phyloP scores from a whole-genome alignment of 176 grass and related monocot species.

The Otatea glauca region DNA sequence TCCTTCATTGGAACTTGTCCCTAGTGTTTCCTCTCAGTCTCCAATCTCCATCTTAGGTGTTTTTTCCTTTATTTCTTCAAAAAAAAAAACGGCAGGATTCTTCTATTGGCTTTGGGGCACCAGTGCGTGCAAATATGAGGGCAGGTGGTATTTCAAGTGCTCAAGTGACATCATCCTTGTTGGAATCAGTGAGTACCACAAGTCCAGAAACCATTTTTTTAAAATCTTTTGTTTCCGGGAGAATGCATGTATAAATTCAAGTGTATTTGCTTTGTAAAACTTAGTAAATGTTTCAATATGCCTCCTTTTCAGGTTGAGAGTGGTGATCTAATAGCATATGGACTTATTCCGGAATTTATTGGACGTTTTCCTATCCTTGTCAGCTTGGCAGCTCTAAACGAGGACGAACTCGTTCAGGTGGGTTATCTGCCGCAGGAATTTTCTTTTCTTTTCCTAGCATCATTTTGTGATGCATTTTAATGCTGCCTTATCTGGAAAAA shows the following conservation, averaged over 20 bases:
- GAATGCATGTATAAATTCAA: not conserved
- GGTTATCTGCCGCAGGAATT: not conserved
- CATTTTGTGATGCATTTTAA: slow-evolving; percentile 14
- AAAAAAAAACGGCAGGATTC: slow-evolving; percentile 85
- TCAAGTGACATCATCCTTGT: slow-evolving; percentile 82
- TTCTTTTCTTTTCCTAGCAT: not conserved
- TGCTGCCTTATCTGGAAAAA: slow-evolving; percentile 7
- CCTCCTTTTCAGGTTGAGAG: slow-evolving; percentile 82
- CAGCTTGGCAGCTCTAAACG: slow-evolving; percentile 82
- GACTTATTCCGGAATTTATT: slow-evolving; percentile 98
- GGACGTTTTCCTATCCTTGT: slow-evolving; percentile 95
- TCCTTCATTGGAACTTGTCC: not conserved
- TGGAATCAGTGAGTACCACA: slow-evolving; percentile 78
- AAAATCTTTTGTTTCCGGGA: slow-evolving; percentile 25
- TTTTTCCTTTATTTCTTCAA: too few relatives aligned
- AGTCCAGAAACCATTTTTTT: not conserved
- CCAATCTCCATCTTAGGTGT: slow-evolving; percentile 34
- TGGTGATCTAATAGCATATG: slow-evolving; percentile 95
- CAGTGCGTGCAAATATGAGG: slow-evolving; percentile 87
- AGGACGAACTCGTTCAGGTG: slow-evolving; percentile 97
- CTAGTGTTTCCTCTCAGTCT: slow-evolving; percentile 31
- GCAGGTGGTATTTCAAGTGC: slow-evolving; percentile 75
- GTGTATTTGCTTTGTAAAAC: slow-evolving; percentile 29
- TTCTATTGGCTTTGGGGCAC: slow-evolving; percentile 95
- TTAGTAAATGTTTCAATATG: slow-evolving; percentile 9